Percentiles rank a stretch among this genome's conserved stretches.
These are phyloP conservation scores for Boletus rex-veris DNA, from an alignment of 768 basidiomycete genomes.

Conservation along the genomic window DNA sequence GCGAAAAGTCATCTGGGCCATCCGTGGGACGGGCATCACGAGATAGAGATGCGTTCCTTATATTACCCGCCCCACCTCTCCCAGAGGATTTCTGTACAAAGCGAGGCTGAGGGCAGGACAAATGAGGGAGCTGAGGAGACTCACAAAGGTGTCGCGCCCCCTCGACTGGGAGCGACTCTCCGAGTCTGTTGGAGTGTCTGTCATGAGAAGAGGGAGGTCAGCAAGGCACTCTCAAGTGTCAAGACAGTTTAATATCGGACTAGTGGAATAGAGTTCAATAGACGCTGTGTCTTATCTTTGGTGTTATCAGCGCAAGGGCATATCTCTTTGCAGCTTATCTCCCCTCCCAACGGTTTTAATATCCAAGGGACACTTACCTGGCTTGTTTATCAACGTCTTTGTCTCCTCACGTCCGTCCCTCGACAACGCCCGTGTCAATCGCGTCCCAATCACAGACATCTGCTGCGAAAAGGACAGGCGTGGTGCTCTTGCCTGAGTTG, in stretches of 20 bases:
- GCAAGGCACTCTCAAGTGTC: background rate
- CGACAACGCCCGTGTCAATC: conserved; percentile 13
- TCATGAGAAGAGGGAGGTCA: conserved; percentile 16
- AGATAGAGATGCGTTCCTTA: conserved; percentile 47
- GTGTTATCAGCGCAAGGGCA: conserved; percentile 16
- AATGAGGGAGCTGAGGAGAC: conserved; percentile 20
- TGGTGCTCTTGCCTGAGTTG: background rate
- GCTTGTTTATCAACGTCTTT: conserved; percentile 15
- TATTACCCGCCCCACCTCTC: conserved; percentile 68
- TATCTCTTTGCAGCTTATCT: conserved; percentile 21
- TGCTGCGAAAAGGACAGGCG: conserved; percentile 15
- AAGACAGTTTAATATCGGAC: background rate
- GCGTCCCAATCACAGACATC: conserved; percentile 18
- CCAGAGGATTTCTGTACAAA: conserved; percentile 51
- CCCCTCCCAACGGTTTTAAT: conserved; percentile 4
- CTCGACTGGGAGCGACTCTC: conserved; percentile 51
- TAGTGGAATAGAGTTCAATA: background rate
- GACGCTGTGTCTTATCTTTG: conserved; percentile 13
- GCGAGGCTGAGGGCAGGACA: background rate
- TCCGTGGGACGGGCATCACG: conserved; percentile 40
- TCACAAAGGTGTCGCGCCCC: conserved; percentile 57
- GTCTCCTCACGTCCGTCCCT: conserved; percentile 5
- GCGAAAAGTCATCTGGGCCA: conserved; percentile 51
- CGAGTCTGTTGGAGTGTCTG: conserved; percentile 17
- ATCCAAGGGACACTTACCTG: conserved; percentile 6